Evolutionary conservation across 441 rosid species (phyloP).

Genomic region (Brassica hybrid): DNA sequence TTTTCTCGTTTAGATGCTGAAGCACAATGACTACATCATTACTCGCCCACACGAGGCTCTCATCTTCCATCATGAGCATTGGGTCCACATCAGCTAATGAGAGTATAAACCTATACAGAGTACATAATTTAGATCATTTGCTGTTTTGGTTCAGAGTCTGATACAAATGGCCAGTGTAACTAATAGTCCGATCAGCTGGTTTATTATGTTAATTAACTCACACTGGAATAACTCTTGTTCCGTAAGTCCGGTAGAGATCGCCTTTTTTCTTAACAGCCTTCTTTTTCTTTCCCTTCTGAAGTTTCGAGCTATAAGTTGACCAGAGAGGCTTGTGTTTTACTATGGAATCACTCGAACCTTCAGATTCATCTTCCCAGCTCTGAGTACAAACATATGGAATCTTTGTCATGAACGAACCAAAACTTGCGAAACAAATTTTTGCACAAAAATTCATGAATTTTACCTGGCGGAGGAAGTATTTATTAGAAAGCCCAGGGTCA

Average conservation of each 20-base stretch:
- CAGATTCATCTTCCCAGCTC: constrained; percentile 88
- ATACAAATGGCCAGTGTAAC: constrained; percentile 10
- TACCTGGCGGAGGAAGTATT: constrained; percentile 93
- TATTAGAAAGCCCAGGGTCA: constrained; percentile 92
- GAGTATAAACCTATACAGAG: constrained; percentile 76
- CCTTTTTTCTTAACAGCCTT: constrained; percentile 69
- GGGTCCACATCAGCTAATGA: constrained; percentile 96
- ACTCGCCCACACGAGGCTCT: constrained; percentile 98
- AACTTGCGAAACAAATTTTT: neutral
- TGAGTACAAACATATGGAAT: constrained; percentile 45
- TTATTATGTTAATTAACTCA: constrained; percentile 48
- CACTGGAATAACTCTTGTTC: constrained; percentile 99
- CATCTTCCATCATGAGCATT: constrained; percentile 95
- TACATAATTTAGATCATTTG: constrained; percentile 1
- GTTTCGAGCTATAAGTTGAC: constrained; percentile 68
- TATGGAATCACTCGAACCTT: constrained; percentile 74
- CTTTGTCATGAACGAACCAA: constrained; percentile 28
- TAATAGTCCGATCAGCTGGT: constrained; percentile 5
- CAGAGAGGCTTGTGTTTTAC: constrained; percentile 95
- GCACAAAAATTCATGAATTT: neutral
- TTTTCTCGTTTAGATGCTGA: constrained; percentile 87
- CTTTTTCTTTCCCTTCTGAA: constrained; percentile 64
- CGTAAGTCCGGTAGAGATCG: constrained; percentile 80
- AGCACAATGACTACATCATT: constrained; percentile 93
- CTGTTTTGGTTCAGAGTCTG: constrained; percentile 13